These are phyloP conservation scores for Furculomyces boomerangus DNA, from an alignment of 371 early-diverging fungal species.

Conservation along the genomic window DNA sequence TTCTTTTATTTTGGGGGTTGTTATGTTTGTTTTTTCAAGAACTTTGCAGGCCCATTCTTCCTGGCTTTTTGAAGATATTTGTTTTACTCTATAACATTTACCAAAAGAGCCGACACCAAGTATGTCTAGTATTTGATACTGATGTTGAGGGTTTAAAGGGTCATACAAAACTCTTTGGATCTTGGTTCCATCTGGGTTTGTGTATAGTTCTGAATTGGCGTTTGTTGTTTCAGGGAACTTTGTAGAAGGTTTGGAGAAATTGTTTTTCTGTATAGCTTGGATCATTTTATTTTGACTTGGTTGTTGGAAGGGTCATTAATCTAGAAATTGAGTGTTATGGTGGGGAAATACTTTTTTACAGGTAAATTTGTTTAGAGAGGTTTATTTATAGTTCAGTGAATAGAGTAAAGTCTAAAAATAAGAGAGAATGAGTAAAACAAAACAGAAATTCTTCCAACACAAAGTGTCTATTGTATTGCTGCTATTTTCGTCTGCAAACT, in stretches of 20 bases:
- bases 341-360: not conserved
- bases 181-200: constrained; percentile 3
- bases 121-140: constrained; percentile 1
- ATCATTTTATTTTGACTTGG: too few species aligned
- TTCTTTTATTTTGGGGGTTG: constrained; percentile 5
- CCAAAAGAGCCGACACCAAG: constrained; percentile 9
- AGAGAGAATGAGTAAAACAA: not conserved
- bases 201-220: constrained; percentile 1
- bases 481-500: too few species aligned
- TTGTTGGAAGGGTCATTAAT: too few species aligned
- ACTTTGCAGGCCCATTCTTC: constrained; percentile 8
- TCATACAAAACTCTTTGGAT: not conserved
- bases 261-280: not conserved
- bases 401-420: not conserved
- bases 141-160: not conserved
- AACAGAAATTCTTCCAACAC: not conserved
- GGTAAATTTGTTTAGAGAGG: not conserved
- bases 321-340: not conserved
- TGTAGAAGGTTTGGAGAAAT: not conserved
- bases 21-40: constrained; percentile 8
- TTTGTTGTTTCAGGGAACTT: not conserved
- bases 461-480: not conserved
- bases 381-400: not conserved
- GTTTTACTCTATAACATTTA: constrained; percentile 5
- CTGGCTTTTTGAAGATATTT: not conserved